Conservation (phyloP, 805 yeast genomes). For the Zygosaccharomyces bisporus region DNA sequence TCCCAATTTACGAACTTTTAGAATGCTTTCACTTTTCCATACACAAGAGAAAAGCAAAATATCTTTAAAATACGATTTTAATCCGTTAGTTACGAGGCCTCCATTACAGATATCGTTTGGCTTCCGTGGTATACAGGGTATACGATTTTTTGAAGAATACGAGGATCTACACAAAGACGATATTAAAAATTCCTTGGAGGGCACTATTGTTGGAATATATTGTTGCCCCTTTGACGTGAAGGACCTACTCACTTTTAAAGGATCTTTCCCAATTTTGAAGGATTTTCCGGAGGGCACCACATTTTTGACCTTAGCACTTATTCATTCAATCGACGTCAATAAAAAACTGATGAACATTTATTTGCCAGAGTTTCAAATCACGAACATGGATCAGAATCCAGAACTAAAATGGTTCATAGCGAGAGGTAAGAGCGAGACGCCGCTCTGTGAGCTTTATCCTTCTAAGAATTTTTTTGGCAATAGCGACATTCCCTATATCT, state of each 20-base stretch:
- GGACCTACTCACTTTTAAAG: constrained; percentile 1
- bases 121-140: constrained; percentile 37
- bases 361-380: constrained; percentile 40
- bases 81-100: constrained; percentile 39
- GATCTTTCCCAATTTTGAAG: constrained; percentile 23
- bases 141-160: constrained; percentile 36
- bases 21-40: constrained; percentile 54
- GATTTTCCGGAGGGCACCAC: constrained; percentile 3
- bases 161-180: constrained; percentile 35
- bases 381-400: constrained; percentile 15
- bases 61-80: constrained; percentile 38
- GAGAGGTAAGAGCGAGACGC: constrained; percentile 65
- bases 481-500: constrained; percentile 44
- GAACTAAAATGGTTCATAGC: constrained; percentile 43
- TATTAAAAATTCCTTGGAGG: constrained; percentile 36
- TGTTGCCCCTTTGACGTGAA: constrained; percentile 16
- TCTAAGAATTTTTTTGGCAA: constrained; percentile 19
- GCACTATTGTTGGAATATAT: constrained; percentile 37
- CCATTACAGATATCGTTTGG: constrained; percentile 44
- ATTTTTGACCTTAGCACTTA: constrained; percentile 42
- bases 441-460: constrained; percentile 50
- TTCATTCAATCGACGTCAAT: constrained; percentile 58
- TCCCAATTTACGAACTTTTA: constrained; percentile 49
- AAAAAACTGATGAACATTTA: constrained; percentile 49
- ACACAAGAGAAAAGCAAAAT: constrained; percentile 17